Evolutionary conservation across 441 rosid genomes (phyloP).

Genomic region (Pelargonium australe): DNA sequence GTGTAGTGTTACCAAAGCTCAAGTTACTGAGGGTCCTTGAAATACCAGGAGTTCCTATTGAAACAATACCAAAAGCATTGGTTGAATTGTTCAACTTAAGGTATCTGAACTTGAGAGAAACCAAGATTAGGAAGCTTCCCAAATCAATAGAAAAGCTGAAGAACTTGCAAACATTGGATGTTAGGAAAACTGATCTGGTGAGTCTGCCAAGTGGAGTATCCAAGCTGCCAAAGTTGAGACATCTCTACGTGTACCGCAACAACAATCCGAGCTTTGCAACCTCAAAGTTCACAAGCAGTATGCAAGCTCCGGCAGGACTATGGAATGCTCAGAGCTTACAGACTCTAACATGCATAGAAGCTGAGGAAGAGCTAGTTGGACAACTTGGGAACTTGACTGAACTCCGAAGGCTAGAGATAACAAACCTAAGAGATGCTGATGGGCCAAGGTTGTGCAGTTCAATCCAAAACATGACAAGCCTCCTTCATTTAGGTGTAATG

Average conservation of each 20-base stretch:
- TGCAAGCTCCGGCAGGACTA: conserved; percentile 23
- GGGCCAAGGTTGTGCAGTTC: background rate
- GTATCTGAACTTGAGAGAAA: conserved; percentile 1
- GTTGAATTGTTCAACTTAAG: conserved; percentile 5
- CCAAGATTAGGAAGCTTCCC: conserved; percentile 1
- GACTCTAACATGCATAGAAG: background rate
- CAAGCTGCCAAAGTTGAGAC: conserved; percentile 17
- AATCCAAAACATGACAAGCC: conserved; percentile 4
- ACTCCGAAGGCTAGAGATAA: conserved; percentile 1
- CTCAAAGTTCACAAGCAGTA: background rate
- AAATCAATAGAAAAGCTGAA: conserved; percentile 5
- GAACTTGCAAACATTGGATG: background rate
- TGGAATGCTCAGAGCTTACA: conserved; percentile 4
- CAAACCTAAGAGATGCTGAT: background rate
- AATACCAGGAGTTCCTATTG: background rate
- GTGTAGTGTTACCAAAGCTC: conserved; percentile 3
- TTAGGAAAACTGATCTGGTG: background rate
- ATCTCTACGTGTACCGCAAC: conserved; percentile 14
- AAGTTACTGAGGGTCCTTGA: conserved; percentile 6
- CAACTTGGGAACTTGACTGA: background rate
- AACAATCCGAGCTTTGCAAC: conserved; percentile 10
- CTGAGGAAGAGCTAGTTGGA: background rate
- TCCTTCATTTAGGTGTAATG: conserved; percentile 16
- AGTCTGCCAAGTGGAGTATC: conserved; percentile 1
- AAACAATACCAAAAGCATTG: conserved; percentile 1